Evolutionary conservation across 768 basidiomycete genomes (phyloP), one percentile per base, ranked within the genome.

Genomic region (Lactarius vividus): DNA sequence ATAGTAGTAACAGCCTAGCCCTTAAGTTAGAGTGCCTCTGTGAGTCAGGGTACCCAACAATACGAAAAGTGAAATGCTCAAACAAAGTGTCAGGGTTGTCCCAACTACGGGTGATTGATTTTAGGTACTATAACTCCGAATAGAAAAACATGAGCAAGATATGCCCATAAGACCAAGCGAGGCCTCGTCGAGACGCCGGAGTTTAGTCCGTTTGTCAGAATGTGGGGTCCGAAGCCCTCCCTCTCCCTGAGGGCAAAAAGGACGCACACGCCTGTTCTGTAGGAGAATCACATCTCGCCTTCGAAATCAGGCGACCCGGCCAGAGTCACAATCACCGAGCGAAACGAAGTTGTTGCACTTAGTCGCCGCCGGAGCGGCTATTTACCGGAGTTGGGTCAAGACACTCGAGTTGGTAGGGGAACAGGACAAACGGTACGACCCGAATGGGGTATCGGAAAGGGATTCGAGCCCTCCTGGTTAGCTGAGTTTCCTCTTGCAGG

Each of bases 121-220:
- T 64, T 59, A 40, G 63, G 63, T 52, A 31, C 15, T 18, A 28
- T 58, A 64, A 58, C 63, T 52, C 63, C 63, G 33, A 57, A 64
- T 59, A 40, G 57, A 53, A 64, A 28, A n/a, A 31, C 29, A 39
- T 29, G 49, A 58, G 31, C 6, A 9, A 39, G 15, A 52, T 20
- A 56, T 35, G 10, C 13, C 29, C 33, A 33, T 33, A 29, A 52
- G 44, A 26, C 15, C 9, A n/a, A 39, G 15, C 23, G 33, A 35
- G 35, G 16, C 11, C 49, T 61, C 33, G 52, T 53, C 18, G 23
- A 29, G 26, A 54, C 18, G 5, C 60, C 52, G 52, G 49, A 53
- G 16, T 53, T 29, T 39, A 33, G 5, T 18, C 35, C 23, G 37
- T 28, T 35, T 56, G 55, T 56, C 18, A 56, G 31, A 56, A 35